A percentile compares a stretch with the other conserved stretches of the same genome.
Conservation (phyloP, 2,329 filamentous ascomycete species). For the Verticillium zaregamsianum region DNA sequence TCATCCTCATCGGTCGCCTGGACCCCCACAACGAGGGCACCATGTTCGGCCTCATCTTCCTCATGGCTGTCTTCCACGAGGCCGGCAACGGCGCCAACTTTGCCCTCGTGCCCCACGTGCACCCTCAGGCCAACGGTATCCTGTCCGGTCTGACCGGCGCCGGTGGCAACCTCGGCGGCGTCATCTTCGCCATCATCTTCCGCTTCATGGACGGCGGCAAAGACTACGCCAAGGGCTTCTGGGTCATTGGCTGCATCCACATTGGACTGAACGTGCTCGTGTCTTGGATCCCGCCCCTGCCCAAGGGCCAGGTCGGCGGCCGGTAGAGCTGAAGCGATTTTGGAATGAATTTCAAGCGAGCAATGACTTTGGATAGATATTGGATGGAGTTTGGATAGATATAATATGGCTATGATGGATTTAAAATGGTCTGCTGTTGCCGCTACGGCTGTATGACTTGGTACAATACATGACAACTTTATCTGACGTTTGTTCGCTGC, state of each 20-base stretch:
- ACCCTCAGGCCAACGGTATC: constrained; percentile 74
- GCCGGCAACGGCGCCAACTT: constrained; percentile 85
- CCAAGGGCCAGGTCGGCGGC: constrained; percentile 48
- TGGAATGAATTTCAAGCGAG: not conserved
- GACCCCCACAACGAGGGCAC: constrained; percentile 58
- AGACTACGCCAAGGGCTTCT: constrained; percentile 67
- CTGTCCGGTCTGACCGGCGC: constrained; percentile 77
- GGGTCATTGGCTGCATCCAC: constrained; percentile 76
- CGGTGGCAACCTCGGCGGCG: constrained; percentile 77
- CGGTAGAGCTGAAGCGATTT: constrained; percentile 18
- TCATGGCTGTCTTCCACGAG: constrained; percentile 78
- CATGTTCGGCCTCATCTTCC: constrained; percentile 73
- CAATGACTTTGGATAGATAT: not conserved
- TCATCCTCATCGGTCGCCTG: constrained; percentile 59
- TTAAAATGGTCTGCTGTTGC: not conserved
- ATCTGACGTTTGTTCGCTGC: not conserved
- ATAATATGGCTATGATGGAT: not conserved
- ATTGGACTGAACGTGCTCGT: constrained; percentile 66
- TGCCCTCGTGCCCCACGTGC: constrained; percentile 80
- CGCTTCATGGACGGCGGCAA: constrained; percentile 61
- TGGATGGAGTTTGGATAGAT: not conserved
- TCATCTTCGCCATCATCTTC: constrained; percentile 81
- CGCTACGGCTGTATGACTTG: not conserved
- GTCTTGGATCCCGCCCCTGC: constrained; percentile 49
- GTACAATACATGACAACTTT: not conserved